Conservation (phyloP, 805 yeast genomes). For the Brettanomyces naardenensis region DNA sequence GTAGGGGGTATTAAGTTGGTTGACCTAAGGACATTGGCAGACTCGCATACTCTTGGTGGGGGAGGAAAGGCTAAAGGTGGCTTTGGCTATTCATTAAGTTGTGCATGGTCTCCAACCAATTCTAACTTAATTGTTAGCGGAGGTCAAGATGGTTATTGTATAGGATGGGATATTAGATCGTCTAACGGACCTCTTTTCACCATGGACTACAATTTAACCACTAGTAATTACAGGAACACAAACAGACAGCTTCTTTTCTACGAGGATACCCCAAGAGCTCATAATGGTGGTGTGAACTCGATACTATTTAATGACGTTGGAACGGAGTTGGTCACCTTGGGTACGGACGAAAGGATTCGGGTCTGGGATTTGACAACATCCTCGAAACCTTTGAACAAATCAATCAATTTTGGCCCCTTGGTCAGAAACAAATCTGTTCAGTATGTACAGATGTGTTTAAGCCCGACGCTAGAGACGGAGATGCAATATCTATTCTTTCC, state of each 20-base stretch:
- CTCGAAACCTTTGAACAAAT: slow-evolving; percentile 40
- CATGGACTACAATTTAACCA: slow-evolving; percentile 39
- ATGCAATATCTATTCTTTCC: slow-evolving; percentile 59
- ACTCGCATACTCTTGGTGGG: slow-evolving; percentile 56
- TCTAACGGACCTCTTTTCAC: slow-evolving; percentile 55
- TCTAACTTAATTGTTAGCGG: slow-evolving; percentile 66
- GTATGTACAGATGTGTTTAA: slow-evolving; percentile 45
- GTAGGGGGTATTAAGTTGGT: slow-evolving; percentile 40
- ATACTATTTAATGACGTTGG: slow-evolving; percentile 69
- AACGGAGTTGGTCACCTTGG: slow-evolving; percentile 52
- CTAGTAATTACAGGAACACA: slow-evolving; percentile 14
- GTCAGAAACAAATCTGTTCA: slow-evolving; percentile 59
- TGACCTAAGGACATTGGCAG: slow-evolving; percentile 66
- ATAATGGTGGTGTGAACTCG: slow-evolving; percentile 73
- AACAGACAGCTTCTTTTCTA: slow-evolving; percentile 16
- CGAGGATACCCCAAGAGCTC: slow-evolving; percentile 45
- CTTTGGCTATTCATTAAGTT: slow-evolving; percentile 22
- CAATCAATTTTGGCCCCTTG: slow-evolving; percentile 71
- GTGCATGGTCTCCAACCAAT: slow-evolving; percentile 61
- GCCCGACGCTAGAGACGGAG: slow-evolving; percentile 44
- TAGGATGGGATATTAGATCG: slow-evolving; percentile 80
- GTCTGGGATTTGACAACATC: slow-evolving; percentile 67
- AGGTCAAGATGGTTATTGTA: slow-evolving; percentile 71
- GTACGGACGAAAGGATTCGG: slow-evolving; percentile 72
- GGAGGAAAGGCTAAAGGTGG: slow-evolving; percentile 24